Percentiles rank a stretch among this genome's conserved stretches.
phyloP scores from a whole-genome alignment of 129 eudicot genomes.

The Glebionis coronaria region DNA sequence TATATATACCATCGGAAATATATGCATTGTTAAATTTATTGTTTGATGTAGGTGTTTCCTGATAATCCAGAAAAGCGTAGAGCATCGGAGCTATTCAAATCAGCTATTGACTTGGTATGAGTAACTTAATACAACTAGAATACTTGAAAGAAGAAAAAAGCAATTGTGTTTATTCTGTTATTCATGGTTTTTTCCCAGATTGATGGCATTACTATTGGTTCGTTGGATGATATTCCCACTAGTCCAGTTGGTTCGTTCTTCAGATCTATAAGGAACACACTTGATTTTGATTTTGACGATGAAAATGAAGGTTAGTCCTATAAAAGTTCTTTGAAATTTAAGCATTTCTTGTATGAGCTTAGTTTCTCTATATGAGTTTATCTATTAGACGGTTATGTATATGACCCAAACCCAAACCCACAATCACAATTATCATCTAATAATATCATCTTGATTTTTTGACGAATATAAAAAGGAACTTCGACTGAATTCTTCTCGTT shows the following conservation, averaged over 20 bases:
- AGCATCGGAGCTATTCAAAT: constrained; percentile 77
- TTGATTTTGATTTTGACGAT: constrained; percentile 96
- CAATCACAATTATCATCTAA: no score
- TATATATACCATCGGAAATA: neutral
- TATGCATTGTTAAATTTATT: constrained; percentile 3
- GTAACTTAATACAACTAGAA: neutral
- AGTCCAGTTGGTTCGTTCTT: constrained; percentile 70
- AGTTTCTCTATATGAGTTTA: no score
- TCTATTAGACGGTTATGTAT: no score
- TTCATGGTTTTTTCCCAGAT: constrained; percentile 41
- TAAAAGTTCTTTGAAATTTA: neutral
- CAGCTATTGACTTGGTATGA: constrained; percentile 83
- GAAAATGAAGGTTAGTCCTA: constrained; percentile 81
- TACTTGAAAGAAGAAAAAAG: constrained; percentile 3
- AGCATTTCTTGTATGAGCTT: neutral
- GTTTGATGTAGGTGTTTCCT: constrained; percentile 73
- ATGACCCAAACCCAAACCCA: no score
- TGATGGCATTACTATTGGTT: constrained; percentile 72
- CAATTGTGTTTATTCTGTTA: neutral
- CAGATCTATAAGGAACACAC: constrained; percentile 73
- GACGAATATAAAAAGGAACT: no score
- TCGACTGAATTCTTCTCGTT: neutral
- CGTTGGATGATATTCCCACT: constrained; percentile 90
- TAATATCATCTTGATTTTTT: no score
- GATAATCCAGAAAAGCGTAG: constrained; percentile 97